Evolutionary conservation across 208 protist genomes (phyloP), one percentile per base, ranked within the genome.

Genomic region (Trypanosoma theileri): DNA sequence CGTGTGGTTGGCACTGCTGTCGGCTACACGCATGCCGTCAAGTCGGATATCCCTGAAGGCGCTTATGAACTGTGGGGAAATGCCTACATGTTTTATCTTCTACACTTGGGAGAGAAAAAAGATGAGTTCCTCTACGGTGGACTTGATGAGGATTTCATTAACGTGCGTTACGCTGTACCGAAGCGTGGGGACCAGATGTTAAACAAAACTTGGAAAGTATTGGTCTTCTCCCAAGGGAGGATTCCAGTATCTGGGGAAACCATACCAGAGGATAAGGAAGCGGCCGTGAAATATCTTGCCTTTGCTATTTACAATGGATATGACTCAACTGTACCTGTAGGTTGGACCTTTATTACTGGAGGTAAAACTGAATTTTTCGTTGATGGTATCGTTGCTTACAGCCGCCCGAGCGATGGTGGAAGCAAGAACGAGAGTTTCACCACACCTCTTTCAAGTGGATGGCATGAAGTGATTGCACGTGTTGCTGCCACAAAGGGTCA

Each of bases 281-380:
- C 63, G 4, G 63, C 63, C 19, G 63, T 68, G 40, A 51, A 28
- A 52, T 68, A 68, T 42, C n/a, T 68, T 57, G 63, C 63, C 52
- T 58, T 68, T 50, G 46, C 63, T 24, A n/a, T 68, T 59, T 52
- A 68, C 40, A 68, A 50, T 31, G 52, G 40, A 13, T 55, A 59
- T 17, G 52, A 68, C 4, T 26, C 9, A n/a, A 0, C 24, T 0
- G 52, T 46, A n/a, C 50, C 63, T 11, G 52, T 68, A 1, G n/a
- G 52, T 22, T 68, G 63, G 63, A 59, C 53, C 21, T 68, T 68
- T 45, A 17, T 40, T 52, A 59, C 35, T 4, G 63, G 26, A n/a
- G 63, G 63, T 12, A 59, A 68, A 50, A 59, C 63, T 0, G 63
- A 68, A 22, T 59, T 68, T 50, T 68, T 50, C 19, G 19, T 68